Evolutionary conservation across 2,329 filamentous ascomycete genomes (phyloP).

Genomic region (Cercospora beticola): DNA sequence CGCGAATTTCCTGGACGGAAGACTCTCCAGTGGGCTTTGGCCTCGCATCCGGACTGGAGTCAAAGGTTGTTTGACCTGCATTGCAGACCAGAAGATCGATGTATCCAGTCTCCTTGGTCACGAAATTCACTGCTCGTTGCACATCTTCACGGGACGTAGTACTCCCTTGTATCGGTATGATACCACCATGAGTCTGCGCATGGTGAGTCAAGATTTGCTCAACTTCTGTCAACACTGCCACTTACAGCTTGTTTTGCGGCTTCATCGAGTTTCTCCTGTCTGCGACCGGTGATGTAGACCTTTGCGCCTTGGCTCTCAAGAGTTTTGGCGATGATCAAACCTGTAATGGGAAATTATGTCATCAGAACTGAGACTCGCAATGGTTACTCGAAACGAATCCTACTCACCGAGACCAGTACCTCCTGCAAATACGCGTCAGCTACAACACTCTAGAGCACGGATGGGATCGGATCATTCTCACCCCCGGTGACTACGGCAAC

Average conservation of each 20-base stretch:
- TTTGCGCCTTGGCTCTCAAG: conserved; percentile 45
- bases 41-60: conserved; percentile 38
- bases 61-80: conserved; percentile 44
- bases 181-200: conserved; percentile 34
- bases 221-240: neutral
- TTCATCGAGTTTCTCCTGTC: conserved; percentile 43
- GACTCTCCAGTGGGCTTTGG: conserved; percentile 41
- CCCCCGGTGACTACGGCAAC: conserved; percentile 37
- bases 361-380: neutral
- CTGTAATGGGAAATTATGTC: conserved; percentile 20
- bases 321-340: conserved; percentile 41
- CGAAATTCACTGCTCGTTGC: conserved; percentile 42
- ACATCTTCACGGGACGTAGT: conserved; percentile 46
- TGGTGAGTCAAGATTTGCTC: neutral
- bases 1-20: conserved; percentile 32
- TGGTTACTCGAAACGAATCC: neutral
- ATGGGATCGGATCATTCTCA: neutral
- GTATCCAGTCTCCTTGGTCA: conserved; percentile 46
- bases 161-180: conserved; percentile 47
- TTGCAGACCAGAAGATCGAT: conserved; percentile 56
- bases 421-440: conserved; percentile 1
- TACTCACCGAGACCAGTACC: conserved; percentile 10
- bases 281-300: conserved; percentile 49
- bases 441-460: neutral
- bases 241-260: conserved; percentile 39